phyloP scores from a whole-genome alignment of 768 basidiomycete species.

The Paxillus involutus region DNA sequence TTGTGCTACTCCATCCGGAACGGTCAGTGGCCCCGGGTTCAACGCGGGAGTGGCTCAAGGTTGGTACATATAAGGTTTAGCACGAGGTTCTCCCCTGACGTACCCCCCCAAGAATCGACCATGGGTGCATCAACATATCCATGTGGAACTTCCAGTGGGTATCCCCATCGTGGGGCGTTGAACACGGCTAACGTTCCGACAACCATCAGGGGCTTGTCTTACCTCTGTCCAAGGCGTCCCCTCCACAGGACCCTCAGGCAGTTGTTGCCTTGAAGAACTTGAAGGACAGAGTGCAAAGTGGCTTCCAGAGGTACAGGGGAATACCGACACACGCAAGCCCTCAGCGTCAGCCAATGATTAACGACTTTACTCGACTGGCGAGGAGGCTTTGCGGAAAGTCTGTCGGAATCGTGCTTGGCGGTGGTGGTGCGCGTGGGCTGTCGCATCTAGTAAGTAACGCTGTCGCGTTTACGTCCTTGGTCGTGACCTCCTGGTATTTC shows the following conservation, averaged over 20 bases:
- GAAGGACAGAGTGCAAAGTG: constrained; percentile 88
- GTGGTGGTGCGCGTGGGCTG: constrained; percentile 94
- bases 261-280: constrained; percentile 87
- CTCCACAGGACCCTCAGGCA: constrained; percentile 83
- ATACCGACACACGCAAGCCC: constrained; percentile 59
- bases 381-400: constrained; percentile 89
- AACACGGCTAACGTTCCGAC: neutral
- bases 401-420: constrained; percentile 92
- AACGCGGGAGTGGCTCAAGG: constrained; percentile 95
- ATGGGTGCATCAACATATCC: constrained; percentile 95
- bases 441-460: constrained; percentile 55
- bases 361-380: constrained; percentile 91
- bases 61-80: constrained; percentile 28
- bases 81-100: constrained; percentile 3
- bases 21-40: constrained; percentile 86
- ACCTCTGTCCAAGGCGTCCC: constrained; percentile 56
- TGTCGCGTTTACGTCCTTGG: constrained; percentile 6
- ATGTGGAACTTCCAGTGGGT: constrained; percentile 84
- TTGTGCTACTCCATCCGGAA: constrained; percentile 91
- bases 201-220: constrained; percentile 67
- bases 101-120: constrained; percentile 68
- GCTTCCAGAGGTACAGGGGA: constrained; percentile 85
- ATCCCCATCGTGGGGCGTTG: neutral
- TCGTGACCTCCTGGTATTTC: constrained; percentile 8
- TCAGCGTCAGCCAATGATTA: constrained; percentile 77